Evolutionary conservation across 2,329 filamentous ascomycete genomes (phyloP).

Genomic region (Capronia coronata): DNA sequence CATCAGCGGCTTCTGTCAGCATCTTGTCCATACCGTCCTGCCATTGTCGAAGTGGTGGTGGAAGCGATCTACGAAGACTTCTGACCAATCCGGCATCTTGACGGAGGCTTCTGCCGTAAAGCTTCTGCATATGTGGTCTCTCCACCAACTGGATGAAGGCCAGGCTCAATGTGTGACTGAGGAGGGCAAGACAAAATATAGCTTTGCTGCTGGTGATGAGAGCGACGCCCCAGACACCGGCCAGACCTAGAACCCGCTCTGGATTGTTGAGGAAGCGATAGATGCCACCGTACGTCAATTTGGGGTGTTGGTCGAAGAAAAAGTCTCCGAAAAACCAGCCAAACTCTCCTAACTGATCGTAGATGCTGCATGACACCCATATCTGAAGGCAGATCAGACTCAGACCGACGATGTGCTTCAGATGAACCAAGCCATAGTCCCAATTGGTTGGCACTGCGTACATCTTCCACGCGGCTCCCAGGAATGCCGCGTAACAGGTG

Average conservation of each 20-base stretch:
- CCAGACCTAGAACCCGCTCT: slow-evolving; percentile 85
- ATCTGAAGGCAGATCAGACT: slow-evolving; percentile 78
- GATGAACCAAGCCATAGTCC: slow-evolving; percentile 74
- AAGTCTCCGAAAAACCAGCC: slow-evolving; percentile 99
- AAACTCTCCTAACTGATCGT: slow-evolving; percentile 92
- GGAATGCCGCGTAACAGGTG: slow-evolving; percentile 81
- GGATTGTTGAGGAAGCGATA: slow-evolving; percentile 98
- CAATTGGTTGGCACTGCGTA: slow-evolving; percentile 82
- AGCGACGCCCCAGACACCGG: slow-evolving; percentile 90
- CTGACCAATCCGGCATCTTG: slow-evolving; percentile 85
- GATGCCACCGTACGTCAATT: slow-evolving; percentile 92
- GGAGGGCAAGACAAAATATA: slow-evolving; percentile 77
- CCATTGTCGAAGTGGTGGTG: slow-evolving; percentile 73
- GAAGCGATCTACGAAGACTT: slow-evolving; percentile 79
- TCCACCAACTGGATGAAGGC: slow-evolving; percentile 90
- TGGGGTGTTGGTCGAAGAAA: slow-evolving; percentile 84
- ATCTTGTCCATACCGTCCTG: slow-evolving; percentile 82
- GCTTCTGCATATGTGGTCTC: slow-evolving; percentile 95
- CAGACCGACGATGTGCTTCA: slow-evolving; percentile 79
- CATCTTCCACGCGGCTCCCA: slow-evolving; percentile 93
- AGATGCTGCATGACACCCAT: slow-evolving; percentile 89
- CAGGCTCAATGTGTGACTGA: slow-evolving; percentile 78
- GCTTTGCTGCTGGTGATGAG: slow-evolving; percentile 85
- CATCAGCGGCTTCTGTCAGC: slow-evolving; percentile 76
- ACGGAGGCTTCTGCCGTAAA: slow-evolving; percentile 79